These are phyloP conservation scores for Lizanozyma gosingica DNA, from an alignment of 1,139 yeast genomes.

Conservation along the genomic window DNA sequence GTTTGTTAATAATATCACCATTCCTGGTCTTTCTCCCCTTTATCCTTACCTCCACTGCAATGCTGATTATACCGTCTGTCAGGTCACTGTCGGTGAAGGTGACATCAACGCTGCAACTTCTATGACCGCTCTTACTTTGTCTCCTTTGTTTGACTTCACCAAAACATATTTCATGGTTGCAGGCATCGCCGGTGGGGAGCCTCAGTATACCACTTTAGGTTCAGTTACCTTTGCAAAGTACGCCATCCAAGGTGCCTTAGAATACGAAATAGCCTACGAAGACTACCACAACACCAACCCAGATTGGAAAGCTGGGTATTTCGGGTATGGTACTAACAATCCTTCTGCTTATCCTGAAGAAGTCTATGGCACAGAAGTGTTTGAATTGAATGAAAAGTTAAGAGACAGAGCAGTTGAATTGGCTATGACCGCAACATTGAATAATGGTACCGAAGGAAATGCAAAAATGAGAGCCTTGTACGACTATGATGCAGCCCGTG, in stretches of 20 bases:
- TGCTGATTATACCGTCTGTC: conserved; percentile 45
- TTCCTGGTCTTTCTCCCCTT: conserved; percentile 59
- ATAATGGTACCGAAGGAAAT: conserved; percentile 38
- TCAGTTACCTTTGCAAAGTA: conserved; percentile 54
- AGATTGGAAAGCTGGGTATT: conserved; percentile 56
- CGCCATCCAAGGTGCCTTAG: conserved; percentile 56
- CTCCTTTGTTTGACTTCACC: conserved; percentile 48
- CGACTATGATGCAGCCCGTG: conserved; percentile 40
- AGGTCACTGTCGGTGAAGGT: conserved; percentile 60
- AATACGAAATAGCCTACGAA: conserved; percentile 45
- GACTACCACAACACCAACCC: conserved; percentile 38
- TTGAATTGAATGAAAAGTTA: conserved; percentile 50
- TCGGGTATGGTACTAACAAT: conserved; percentile 43
- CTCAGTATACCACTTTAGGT: conserved; percentile 38
- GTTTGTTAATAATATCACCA: conserved; percentile 42
- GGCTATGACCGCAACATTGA: conserved; percentile 36
- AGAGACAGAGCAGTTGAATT: conserved; percentile 50
- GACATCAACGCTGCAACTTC: conserved; percentile 62
- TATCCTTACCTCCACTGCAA: conserved; percentile 52
- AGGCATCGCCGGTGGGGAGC: conserved; percentile 64
- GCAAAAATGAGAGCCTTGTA: conserved; percentile 40
- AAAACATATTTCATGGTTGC: conserved; percentile 55
- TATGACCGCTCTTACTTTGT: conserved; percentile 44
- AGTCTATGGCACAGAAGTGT: conserved; percentile 59
- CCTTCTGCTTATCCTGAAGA: conserved; percentile 45